Base-by-base conservation (phyloP, 2,329 filamentous ascomycete genomes). In the Penicillium sp. region DNA sequence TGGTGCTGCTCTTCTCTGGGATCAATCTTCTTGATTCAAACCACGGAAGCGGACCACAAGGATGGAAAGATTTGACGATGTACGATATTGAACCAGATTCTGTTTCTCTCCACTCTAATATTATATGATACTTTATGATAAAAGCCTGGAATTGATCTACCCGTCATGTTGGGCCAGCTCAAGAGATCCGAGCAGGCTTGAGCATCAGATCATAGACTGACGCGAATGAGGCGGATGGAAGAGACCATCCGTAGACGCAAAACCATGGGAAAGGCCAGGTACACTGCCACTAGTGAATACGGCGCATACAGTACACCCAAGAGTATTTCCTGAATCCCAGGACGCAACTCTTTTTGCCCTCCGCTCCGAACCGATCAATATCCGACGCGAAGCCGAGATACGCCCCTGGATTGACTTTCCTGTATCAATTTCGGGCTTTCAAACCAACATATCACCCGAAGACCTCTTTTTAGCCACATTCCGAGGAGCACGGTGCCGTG, bases 301-400 rank as follows among this genome's bases (percentile, higher is more conserved):
- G 11, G 4, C 13, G 10, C 8, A 34, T 11, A 34, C 9, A 34
- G 9, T 8, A 8, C 24, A 34, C 31, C 4, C 27, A 16, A 10
- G 13, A 16, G 14, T 34, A 5, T 4, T 18, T 31, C 11, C 31
- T 14, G 10, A 11, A 34, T 11, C 7, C 10, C 10, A 27, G 24
- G 5, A 34, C 10, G 31, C 31, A 10, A 8, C 24, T 5, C 6
- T 45, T 7, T 27, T 22, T 7, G 22, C 10, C 11, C 14, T 9
- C 21, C 18, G 34, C 11, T 5, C 18, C 13, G 5, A 31, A 32
- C 49, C 49, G 49, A 48, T 47, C 27, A 43, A 48, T 36, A 10
- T 43, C 50, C 50, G 43, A 39, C 11, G 27, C 11, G 43, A 52
- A 29, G 36, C 50, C 50, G 50, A 52, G 44, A 47, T 18, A 48